Conservation (phyloP, 139 green algal species). For the Asterochloris sp. region DNA sequence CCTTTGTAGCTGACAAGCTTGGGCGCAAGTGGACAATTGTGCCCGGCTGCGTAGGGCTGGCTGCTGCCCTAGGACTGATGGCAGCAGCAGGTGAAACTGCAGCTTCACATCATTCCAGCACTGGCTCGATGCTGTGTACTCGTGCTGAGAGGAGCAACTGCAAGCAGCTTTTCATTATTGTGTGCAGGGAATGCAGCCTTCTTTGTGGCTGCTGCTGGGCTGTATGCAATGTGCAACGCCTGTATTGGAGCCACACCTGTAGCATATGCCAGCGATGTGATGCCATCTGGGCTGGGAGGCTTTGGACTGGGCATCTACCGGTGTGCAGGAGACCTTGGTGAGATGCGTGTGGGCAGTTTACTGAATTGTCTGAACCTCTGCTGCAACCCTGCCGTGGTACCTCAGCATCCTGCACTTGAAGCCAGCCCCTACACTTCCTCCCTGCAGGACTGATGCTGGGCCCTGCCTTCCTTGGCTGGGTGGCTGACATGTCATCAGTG, state of each 20-base stretch:
- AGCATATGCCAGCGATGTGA: constrained; percentile 30
- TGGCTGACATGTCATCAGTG: constrained; percentile 30
- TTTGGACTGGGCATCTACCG: constrained; percentile 36
- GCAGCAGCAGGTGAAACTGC: constrained; percentile 7
- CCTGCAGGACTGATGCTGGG: constrained; percentile 33
- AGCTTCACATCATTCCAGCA: background rate
- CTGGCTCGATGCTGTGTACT: background rate
- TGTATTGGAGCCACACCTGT: constrained; percentile 29
- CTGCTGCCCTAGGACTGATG: constrained; percentile 25
- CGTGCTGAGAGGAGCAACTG: no score
- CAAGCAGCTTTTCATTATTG: background rate
- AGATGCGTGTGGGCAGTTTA: background rate
- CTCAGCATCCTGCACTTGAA: background rate
- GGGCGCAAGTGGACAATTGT: constrained; percentile 38
- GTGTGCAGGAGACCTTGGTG: constrained; percentile 33
- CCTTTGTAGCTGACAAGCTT: constrained; percentile 16
- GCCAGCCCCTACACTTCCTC: background rate
- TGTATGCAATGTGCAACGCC: constrained; percentile 25
- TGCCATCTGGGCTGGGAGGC: constrained; percentile 13
- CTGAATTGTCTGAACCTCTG: background rate
- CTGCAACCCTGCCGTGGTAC: background rate
- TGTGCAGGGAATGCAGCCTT: background rate
- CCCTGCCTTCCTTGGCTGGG: constrained; percentile 26
- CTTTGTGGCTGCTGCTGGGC: background rate
- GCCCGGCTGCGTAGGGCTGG: constrained; percentile 24